Conservation (phyloP, 306 rosid genomes). For the Vigna nakashimae region DNA sequence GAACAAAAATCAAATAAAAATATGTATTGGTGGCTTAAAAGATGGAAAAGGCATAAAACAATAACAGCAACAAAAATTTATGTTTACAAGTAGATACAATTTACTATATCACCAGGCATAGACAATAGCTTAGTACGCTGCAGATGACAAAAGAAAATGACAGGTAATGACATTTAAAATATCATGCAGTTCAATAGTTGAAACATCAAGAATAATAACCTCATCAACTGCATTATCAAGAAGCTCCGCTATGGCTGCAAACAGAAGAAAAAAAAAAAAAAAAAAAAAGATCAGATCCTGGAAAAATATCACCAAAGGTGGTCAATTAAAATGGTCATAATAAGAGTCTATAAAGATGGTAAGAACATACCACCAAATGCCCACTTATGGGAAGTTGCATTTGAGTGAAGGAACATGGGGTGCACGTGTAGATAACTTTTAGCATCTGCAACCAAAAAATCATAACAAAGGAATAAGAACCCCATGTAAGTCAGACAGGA, state of each 20-base stretch:
- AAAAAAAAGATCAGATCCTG: neutral
- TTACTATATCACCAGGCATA: neutral
- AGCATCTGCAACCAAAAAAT: constrained; percentile 59
- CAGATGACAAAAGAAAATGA: constrained; percentile 2
- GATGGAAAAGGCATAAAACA: constrained; percentile 20
- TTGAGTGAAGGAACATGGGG: constrained; percentile 94
- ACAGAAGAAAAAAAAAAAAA: constrained; percentile 27
- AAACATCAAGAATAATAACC: constrained; percentile 58
- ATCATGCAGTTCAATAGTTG: constrained; percentile 31
- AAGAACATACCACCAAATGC: constrained; percentile 86
- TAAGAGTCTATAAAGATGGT: constrained; percentile 12
- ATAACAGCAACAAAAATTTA: neutral
- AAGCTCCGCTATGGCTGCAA: constrained; percentile 91
- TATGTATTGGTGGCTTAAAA: constrained; percentile 35
- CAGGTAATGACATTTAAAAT: neutral
- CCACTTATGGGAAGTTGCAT: constrained; percentile 99
- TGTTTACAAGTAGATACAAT: constrained; percentile 20
- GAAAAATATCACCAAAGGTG: constrained; percentile 10
- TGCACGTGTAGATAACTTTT: constrained; percentile 76
- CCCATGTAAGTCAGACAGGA: neutral
- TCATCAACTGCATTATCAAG: constrained; percentile 96
- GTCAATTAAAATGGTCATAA: constrained; percentile 22
- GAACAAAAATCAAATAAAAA: constrained; percentile 46
- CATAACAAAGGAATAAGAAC: constrained; percentile 23
- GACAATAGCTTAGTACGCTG: constrained; percentile 18